phyloP scores from a whole-genome alignment of 768 basidiomycete species.

The Kwoniella mangroviensis region DNA sequence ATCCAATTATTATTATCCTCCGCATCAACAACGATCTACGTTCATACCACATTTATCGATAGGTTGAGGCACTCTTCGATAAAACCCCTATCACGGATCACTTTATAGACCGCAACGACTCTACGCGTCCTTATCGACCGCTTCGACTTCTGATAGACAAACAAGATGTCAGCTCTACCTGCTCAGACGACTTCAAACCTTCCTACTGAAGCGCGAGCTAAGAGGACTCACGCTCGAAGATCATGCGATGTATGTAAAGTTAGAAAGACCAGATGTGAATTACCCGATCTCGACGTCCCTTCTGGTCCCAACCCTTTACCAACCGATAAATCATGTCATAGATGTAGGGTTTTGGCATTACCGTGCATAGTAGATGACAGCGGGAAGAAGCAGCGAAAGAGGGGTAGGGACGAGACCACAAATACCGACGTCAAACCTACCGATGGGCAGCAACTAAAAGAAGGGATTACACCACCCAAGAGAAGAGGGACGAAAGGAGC shows the following conservation, averaged over 20 bases:
- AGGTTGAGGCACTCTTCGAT: too few relatives aligned
- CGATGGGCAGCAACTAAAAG: background rate
- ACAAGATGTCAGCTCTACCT: background rate
- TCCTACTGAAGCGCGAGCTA: constrained; percentile 31
- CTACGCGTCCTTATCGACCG: background rate
- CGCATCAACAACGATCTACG: background rate
- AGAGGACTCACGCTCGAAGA: constrained; percentile 48
- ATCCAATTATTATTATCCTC: background rate
- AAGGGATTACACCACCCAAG: background rate
- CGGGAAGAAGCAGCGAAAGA: constrained; percentile 30
- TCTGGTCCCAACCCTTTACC: constrained; percentile 35
- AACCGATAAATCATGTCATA: constrained; percentile 48
- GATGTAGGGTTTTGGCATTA: constrained; percentile 44
- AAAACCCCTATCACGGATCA: background rate
- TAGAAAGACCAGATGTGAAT: constrained; percentile 50
- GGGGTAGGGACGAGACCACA: constrained; percentile 11
- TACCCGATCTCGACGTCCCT: constrained; percentile 47
- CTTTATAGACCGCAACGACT: too few relatives aligned
- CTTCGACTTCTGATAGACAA: background rate
- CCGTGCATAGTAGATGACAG: constrained; percentile 51
- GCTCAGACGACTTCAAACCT: background rate
- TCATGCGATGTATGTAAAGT: constrained; percentile 53
- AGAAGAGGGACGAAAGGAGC: constrained; percentile 3
- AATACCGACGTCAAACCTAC: background rate
- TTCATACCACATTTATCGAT: background rate